phyloP scores from a whole-genome alignment of 192 early-diverging fungal genomes.

The Radiomyces spectabilis region DNA sequence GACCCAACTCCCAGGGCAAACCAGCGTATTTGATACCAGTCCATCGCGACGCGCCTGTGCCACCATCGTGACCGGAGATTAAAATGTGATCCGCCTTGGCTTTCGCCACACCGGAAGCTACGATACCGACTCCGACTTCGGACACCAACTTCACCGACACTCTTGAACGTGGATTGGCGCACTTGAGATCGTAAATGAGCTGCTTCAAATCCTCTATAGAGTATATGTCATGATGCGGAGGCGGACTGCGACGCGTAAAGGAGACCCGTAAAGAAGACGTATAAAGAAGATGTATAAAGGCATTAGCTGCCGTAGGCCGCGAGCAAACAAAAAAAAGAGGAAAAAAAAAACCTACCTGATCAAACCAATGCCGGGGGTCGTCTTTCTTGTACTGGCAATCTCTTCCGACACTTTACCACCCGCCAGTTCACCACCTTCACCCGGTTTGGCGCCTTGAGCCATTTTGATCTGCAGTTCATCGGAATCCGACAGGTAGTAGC shows the following conservation, averaged over 20 bases:
- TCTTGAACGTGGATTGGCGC: slow-evolving; percentile 83
- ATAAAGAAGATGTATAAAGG: no score
- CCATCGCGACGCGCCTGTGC: slow-evolving; percentile 95
- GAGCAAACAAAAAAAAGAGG: no score
- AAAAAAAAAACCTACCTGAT: no score
- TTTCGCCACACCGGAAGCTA: slow-evolving; percentile 95
- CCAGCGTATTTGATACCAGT: slow-evolving; percentile 99
- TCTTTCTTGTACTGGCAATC: slow-evolving; percentile 85
- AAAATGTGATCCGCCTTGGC: slow-evolving; percentile 96
- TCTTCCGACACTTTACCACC: slow-evolving; percentile 68
- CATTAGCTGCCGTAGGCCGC: no score
- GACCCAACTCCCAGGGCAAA: slow-evolving; percentile 96
- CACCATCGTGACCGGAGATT: slow-evolving; percentile 94
- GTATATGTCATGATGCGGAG: slow-evolving; percentile 99
- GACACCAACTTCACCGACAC: slow-evolving; percentile 97
- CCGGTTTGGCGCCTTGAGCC: slow-evolving; percentile 98
- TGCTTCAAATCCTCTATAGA: slow-evolving; percentile 99
- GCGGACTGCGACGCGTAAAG: no score
- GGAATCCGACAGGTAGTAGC: slow-evolving; percentile 87
- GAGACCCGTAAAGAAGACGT: no score
- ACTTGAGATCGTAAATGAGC: slow-evolving; percentile 96
- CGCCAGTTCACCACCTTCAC: slow-evolving; percentile 81
- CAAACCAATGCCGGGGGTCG: slow-evolving; percentile 91
- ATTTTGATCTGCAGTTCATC: slow-evolving; percentile 99
- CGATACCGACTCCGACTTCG: slow-evolving; percentile 95